A percentile compares a stretch with the other conserved stretches of the same genome.
These are phyloP conservation scores for Chlorophyllum brunneum DNA, from an alignment of 768 basidiomycete species.

Conservation along the genomic window DNA sequence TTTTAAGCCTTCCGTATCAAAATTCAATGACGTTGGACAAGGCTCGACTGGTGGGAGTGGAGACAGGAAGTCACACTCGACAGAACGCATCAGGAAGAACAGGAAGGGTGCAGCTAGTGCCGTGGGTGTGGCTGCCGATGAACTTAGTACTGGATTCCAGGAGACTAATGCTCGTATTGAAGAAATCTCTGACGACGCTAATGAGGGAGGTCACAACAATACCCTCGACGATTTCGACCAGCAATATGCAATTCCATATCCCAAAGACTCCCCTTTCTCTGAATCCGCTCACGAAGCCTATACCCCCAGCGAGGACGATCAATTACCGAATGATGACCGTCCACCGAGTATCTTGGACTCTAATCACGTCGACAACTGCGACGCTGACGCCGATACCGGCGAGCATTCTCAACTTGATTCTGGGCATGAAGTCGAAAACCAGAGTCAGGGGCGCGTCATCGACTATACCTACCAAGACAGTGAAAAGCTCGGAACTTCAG, in stretches of 20 bases:
- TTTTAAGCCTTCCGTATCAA: background rate
- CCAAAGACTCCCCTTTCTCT: background rate
- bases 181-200: background rate
- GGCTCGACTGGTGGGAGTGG: background rate
- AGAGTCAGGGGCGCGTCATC: too few relatives aligned
- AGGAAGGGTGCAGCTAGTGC: background rate
- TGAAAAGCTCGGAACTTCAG: background rate
- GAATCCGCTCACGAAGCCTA: background rate
- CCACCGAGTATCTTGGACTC: too few relatives aligned
- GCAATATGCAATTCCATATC: background rate
- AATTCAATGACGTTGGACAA: background rate
- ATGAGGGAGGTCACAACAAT: background rate
- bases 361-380: too few relatives aligned
- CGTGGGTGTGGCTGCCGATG: background rate
- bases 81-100: background rate
- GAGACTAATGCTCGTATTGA: background rate
- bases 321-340: too few relatives aligned
- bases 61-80: background rate
- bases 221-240: background rate
- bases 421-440: too few relatives aligned
- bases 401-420: too few relatives aligned
- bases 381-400: too few relatives aligned
- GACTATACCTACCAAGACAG: too few relatives aligned
- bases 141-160: background rate
- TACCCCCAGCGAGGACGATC: background rate